Conservation (phyloP, 2,329 filamentous ascomycete species). For the Penicillium sp. region DNA sequence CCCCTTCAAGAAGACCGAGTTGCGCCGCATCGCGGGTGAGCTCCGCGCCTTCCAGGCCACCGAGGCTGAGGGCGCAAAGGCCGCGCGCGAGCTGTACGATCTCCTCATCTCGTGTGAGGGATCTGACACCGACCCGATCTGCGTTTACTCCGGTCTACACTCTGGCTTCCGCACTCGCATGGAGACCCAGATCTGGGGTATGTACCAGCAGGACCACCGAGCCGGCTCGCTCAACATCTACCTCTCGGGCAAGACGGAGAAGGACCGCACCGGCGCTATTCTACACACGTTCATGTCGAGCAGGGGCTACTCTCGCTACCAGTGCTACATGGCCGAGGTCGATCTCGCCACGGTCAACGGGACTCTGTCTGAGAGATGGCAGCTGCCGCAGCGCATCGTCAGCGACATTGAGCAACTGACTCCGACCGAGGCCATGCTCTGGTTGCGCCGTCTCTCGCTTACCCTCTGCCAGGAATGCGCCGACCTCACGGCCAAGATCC, state of each 20-base stretch:
- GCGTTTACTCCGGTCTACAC: slow-evolving; percentile 28
- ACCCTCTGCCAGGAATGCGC: slow-evolving; percentile 14
- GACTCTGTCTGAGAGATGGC: slow-evolving; percentile 23
- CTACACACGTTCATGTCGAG: slow-evolving; percentile 46
- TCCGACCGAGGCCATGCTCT: slow-evolving; percentile 36
- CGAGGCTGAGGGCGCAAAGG: background rate
- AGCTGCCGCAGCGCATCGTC: slow-evolving; percentile 34
- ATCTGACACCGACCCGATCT: slow-evolving; percentile 16
- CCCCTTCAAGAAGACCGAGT: slow-evolving; percentile 23
- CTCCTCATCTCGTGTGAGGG: slow-evolving; percentile 16
- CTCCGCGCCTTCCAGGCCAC: slow-evolving; percentile 26
- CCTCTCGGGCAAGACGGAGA: slow-evolving; percentile 38
- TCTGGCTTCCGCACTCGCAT: slow-evolving; percentile 29
- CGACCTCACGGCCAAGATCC: slow-evolving; percentile 21
- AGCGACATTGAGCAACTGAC: slow-evolving; percentile 43
- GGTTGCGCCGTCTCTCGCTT: slow-evolving; percentile 16
- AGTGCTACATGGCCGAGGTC: slow-evolving; percentile 39
- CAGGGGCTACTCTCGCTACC: slow-evolving; percentile 32
- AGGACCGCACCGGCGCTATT: slow-evolving; percentile 37
- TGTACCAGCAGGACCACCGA: slow-evolving; percentile 21
- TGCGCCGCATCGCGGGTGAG: slow-evolving; percentile 22
- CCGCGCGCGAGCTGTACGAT: slow-evolving; percentile 14
- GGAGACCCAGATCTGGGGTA: slow-evolving; percentile 26
- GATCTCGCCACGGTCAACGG: slow-evolving; percentile 31
- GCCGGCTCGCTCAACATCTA: slow-evolving; percentile 32